Percentiles rank a stretch among this genome's conserved stretches.
Conservation (phyloP, 2,329 filamentous ascomycete genomes). For the Epichloe sp. region DNA sequence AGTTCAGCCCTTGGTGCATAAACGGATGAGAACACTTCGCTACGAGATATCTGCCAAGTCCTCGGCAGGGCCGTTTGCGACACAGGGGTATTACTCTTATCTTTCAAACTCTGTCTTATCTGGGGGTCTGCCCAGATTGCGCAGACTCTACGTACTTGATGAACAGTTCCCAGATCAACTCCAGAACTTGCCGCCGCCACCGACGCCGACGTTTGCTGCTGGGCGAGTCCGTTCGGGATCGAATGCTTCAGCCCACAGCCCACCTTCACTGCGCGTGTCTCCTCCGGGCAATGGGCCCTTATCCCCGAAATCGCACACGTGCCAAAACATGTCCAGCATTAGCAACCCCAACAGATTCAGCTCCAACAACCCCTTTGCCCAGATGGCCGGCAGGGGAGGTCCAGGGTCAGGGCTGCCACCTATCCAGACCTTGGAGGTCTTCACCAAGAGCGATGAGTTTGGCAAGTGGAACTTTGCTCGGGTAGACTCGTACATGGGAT, state of each 20-base stretch:
- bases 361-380: conserved; percentile 47
- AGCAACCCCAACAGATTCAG: conserved; percentile 33
- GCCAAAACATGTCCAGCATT: conserved; percentile 14
- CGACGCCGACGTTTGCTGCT: conserved; percentile 26
- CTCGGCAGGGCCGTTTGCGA: conserved; percentile 42
- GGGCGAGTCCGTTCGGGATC: conserved; percentile 21
- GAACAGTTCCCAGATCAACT: conserved; percentile 70
- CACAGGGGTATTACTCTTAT: conserved; percentile 66
- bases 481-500: conserved; percentile 24
- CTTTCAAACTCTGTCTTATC: conserved; percentile 70
- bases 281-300: conserved; percentile 14
- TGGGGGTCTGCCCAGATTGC: conserved; percentile 62
- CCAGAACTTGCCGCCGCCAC: conserved; percentile 57
- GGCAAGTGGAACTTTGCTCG: conserved; percentile 46
- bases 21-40: conserved; percentile 57
- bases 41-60: conserved; percentile 64
- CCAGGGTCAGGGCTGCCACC: conserved; percentile 20
- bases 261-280: conserved; percentile 7
- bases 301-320: conserved; percentile 13
- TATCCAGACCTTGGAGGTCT: conserved; percentile 44
- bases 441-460: conserved; percentile 45
- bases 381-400: conserved; percentile 10
- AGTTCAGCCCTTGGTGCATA: conserved; percentile 51
- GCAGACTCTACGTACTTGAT: conserved; percentile 75
- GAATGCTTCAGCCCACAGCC: conserved; percentile 12